Evolutionary conservation across 139 green algal genomes (phyloP).

Genomic region (Closterium sp.): DNA sequence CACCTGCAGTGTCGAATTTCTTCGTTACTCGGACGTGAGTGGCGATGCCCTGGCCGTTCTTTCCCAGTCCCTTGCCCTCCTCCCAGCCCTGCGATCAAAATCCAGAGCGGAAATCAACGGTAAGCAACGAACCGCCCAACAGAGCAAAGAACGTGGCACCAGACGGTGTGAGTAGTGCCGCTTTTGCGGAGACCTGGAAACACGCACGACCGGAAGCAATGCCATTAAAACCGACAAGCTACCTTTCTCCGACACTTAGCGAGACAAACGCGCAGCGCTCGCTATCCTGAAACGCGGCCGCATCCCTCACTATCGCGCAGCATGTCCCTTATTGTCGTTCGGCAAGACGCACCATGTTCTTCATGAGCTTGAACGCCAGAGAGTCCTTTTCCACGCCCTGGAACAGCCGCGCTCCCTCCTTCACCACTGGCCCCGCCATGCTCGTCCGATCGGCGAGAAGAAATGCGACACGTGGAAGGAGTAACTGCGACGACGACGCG

Average conservation of each 20-base stretch:
- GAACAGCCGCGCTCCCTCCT: constrained; percentile 17
- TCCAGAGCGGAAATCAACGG: not conserved
- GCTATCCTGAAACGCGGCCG: not conserved
- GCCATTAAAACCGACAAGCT: not conserved
- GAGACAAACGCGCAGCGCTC: no score
- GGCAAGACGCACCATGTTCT: constrained; percentile 17
- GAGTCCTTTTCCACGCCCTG: constrained; percentile 33
- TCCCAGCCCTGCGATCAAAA: constrained; percentile 28
- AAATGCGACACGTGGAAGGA: no score
- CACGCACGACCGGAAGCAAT: not conserved
- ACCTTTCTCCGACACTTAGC: not conserved
- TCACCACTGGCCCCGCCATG: not conserved
- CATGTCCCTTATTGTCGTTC: no score
- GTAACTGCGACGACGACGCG: not conserved
- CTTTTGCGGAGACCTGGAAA: not conserved
- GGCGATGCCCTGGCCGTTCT: constrained; percentile 38
- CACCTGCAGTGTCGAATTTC: constrained; percentile 23
- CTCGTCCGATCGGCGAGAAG: not conserved
- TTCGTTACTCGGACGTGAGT: constrained; percentile 39
- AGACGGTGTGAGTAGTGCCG: no score
- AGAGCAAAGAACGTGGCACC: not conserved
- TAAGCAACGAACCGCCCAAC: not conserved
- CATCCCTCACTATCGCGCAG: not conserved
- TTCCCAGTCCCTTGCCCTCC: constrained; percentile 36
- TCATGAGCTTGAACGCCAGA: constrained; percentile 21